Conservation (phyloP, 2,329 filamentous ascomycete species). For the Arthroderma sp. region DNA sequence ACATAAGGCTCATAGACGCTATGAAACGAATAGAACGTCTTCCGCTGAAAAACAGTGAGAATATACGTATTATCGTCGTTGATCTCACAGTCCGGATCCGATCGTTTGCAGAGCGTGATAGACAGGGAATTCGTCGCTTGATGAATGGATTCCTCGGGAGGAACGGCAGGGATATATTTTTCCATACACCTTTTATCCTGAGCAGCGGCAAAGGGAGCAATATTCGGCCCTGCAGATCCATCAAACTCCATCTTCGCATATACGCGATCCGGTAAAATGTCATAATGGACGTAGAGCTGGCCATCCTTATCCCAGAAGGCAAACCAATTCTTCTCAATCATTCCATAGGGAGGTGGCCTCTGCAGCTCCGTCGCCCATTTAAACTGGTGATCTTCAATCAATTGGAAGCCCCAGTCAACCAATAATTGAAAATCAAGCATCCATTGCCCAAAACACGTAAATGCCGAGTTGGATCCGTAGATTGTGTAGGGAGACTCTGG, state of each 20-base stretch:
- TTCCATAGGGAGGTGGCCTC: slow-evolving; percentile 32
- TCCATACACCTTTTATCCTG: slow-evolving; percentile 36
- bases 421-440: slow-evolving; percentile 42
- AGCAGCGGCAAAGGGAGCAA: slow-evolving; percentile 26
- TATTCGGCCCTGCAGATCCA: slow-evolving; percentile 36
- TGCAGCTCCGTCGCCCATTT: slow-evolving; percentile 37
- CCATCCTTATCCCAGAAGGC: slow-evolving; percentile 43
- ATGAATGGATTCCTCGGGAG: slow-evolving; percentile 37
- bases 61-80: slow-evolving; percentile 41
- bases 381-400: slow-evolving; percentile 25
- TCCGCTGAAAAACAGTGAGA: slow-evolving; percentile 44
- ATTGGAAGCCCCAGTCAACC: slow-evolving; percentile 30
- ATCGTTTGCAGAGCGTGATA: slow-evolving; percentile 41
- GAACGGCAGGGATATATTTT: slow-evolving; percentile 32
- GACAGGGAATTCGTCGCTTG: slow-evolving; percentile 48
- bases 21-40: slow-evolving; percentile 37
- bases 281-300: slow-evolving; percentile 41
- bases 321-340: slow-evolving; percentile 51
- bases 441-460: slow-evolving; percentile 46
- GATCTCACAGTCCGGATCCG: slow-evolving; percentile 32
- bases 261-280: slow-evolving; percentile 36
- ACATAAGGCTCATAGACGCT: slow-evolving; percentile 44
- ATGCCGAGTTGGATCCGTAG: slow-evolving; percentile 43
- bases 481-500: slow-evolving; percentile 38
- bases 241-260: slow-evolving; percentile 36